Conservation (phyloP, 1,284 basidiomycete genomes). For the Microbotryum scabiosae region DNA sequence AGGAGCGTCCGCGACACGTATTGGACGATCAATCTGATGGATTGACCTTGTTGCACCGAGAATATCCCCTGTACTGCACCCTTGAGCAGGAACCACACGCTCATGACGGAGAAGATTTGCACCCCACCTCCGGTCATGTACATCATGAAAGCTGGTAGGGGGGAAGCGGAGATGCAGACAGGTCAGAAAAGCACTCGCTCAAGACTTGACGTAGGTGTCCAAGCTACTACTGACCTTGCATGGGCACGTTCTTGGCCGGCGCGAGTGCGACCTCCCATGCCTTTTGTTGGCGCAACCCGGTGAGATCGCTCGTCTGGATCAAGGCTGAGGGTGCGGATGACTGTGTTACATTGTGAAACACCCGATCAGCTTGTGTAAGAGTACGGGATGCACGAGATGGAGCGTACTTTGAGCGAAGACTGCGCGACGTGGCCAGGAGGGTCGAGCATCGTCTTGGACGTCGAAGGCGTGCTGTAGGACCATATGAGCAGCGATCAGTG, state of each 20-base stretch:
- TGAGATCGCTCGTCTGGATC: conserved; percentile 15
- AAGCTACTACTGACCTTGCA: conserved; percentile 29
- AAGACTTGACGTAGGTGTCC: background rate
- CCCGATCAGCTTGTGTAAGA: no score
- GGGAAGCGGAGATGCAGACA: background rate
- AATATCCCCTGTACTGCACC: conserved; percentile 33
- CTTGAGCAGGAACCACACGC: conserved; percentile 36
- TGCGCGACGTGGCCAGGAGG: no score
- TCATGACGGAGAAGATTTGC: conserved; percentile 39
- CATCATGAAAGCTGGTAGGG: conserved; percentile 36
- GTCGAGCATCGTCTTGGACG: no score
- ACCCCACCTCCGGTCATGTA: conserved; percentile 37
- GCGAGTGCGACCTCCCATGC: conserved; percentile 37
- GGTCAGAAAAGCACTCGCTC: background rate
- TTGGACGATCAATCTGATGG: background rate
- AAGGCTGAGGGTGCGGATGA: background rate
- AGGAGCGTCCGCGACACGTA: background rate
- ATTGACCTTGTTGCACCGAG: conserved; percentile 31
- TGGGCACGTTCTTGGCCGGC: conserved; percentile 37
- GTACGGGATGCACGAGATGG: no score
- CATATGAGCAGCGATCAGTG: no score
- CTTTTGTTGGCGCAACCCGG: conserved; percentile 30
- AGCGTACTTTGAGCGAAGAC: no score
- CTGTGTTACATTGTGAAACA: no score
- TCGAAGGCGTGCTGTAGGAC: no score